These are phyloP conservation scores for Panaeolus cyanescens DNA, from an alignment of 768 basidiomycete genomes.

Conservation along the genomic window DNA sequence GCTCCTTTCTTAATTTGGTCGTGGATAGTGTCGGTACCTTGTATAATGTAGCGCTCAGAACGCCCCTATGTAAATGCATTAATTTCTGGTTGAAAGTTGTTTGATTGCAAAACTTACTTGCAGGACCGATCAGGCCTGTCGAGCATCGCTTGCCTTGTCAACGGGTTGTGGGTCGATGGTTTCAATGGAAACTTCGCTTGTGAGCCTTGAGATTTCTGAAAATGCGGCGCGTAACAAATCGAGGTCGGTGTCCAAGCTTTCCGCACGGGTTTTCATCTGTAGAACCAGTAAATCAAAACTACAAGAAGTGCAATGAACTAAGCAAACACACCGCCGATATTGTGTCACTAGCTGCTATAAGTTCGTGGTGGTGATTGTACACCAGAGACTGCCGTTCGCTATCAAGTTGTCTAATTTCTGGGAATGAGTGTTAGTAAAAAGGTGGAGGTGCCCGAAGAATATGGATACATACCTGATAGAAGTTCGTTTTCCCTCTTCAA, in stretches of 20 bases:
- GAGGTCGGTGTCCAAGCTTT: conserved; percentile 81
- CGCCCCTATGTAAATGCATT: neutral
- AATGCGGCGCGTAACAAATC: conserved; percentile 81
- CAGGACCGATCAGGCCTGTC: neutral
- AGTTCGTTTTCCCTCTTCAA: conserved; percentile 85
- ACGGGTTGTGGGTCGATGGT: neutral
- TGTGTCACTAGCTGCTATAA: conserved; percentile 91
- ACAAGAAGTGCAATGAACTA: neutral
- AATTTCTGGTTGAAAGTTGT: neutral
- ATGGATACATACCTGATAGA: conserved; percentile 52
- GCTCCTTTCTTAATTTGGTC: no score
- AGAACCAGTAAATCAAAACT: neutral
- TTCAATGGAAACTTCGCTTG: conserved; percentile 65
- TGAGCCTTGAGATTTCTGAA: conserved; percentile 82
- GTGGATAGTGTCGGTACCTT: no score
- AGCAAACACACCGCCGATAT: conserved; percentile 69
- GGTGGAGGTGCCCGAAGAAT: neutral
- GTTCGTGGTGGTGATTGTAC: conserved; percentile 94
- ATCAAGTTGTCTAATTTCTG: conserved; percentile 87
- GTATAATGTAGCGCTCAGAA: no score
- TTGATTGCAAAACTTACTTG: neutral
- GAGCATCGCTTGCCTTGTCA: neutral
- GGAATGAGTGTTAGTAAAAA: neutral
- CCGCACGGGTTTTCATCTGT: conserved; percentile 88
- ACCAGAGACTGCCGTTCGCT: conserved; percentile 89